Evolutionary conservation across 2,329 filamentous ascomycete genomes (phyloP), one percentile per base, ranked within the genome.

Genomic region (Canariomyces notabilis): DNA sequence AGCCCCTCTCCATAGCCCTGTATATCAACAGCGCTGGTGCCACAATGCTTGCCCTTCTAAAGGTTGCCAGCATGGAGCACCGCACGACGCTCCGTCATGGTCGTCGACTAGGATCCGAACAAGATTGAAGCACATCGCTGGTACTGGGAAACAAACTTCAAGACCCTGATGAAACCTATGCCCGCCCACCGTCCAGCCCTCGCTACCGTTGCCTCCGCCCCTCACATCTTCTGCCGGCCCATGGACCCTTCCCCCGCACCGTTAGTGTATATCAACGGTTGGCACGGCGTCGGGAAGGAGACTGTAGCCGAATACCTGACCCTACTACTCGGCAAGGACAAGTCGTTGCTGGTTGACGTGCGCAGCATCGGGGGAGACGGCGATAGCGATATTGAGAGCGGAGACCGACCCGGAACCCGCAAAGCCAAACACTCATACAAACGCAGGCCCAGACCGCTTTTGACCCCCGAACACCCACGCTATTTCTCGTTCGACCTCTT

Each of bases 231-330:
- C 18, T 33, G 44, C 22, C 49, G 54, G 4, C 51, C 55, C 12
- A 53, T 55, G 39, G 41, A 50, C 8, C 57, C 57, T 2, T 21
- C 40, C 16, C 54, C 55, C 1, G 46, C 56, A 15, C 61, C 63
- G 5, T 41, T 64, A 4, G 52, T 66, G 23, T 62, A 59, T 48
- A 61, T 66, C 56, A 66, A 65, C 48, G 64, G 64, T 46, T 61
- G 59, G 59, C 59, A 59, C 3, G 61, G 60, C 39, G 56, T 62
- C 23, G 63, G 62, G 41, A 65, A 64, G 51, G 54, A 59, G 21
- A 58, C 62, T 5, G 56, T 65, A 2, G 62, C 61, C 29, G 61
- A 64, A 51, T 61, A 56, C 20, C 55, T 65, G 21, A 49, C 54
- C n/a, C 53, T 59, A 11, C 51, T 66, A 2, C 50, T 65, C 4